These are phyloP conservation scores for Beauveria australis DNA, from an alignment of 2,329 filamentous ascomycete species.

Conservation along the genomic window DNA sequence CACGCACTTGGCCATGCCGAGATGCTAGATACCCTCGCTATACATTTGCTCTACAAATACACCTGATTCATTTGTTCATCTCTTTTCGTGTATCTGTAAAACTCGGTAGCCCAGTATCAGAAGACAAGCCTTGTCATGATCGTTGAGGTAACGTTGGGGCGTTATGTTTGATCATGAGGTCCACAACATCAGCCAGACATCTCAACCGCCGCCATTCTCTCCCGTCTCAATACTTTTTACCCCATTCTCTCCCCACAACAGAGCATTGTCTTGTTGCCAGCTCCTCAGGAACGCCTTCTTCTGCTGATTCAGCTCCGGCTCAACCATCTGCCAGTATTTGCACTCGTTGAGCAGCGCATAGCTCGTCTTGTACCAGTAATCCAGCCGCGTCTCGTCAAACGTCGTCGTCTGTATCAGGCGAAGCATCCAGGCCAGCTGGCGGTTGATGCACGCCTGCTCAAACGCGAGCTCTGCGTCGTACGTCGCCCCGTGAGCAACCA, in stretches of 20 bases:
- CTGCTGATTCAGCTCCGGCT: background rate
- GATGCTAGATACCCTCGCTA: slow-evolving; percentile 9
- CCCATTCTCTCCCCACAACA: no score
- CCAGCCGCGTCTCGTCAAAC: background rate
- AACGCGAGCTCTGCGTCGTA: background rate
- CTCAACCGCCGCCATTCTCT: no score
- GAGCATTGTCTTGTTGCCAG: background rate
- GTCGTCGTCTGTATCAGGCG: background rate
- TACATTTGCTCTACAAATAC: background rate
- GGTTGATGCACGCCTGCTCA: background rate
- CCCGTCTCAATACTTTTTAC: no score
- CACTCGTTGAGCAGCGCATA: background rate
- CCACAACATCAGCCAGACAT: no score
- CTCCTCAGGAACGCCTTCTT: background rate
- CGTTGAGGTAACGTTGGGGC: no score
- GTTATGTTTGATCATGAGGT: no score
- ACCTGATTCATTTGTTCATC: background rate
- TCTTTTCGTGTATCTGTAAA: background rate
- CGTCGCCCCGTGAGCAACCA: background rate
- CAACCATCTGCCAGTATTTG: background rate
- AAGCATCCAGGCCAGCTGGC: background rate
- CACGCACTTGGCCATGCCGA: background rate
- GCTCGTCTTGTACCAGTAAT: background rate
- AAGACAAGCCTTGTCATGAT: no score
- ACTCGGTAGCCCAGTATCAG: no score